Evolutionary conservation across 805 yeast genomes (phyloP).

Genomic region (Candida ulmi): DNA sequence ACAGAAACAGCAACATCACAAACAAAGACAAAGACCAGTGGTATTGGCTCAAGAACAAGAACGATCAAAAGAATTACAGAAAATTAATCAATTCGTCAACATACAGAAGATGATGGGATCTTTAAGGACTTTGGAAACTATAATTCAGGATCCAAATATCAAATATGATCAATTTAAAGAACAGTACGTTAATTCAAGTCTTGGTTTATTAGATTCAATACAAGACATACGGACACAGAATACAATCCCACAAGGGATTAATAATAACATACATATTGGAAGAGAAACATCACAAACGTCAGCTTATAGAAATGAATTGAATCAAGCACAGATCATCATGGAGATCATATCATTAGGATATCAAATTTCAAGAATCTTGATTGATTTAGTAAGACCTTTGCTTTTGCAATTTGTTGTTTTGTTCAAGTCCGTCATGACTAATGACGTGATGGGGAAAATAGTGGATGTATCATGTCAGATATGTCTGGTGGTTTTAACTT

Average conservation of each 20-base stretch:
- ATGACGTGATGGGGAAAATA: not conserved
- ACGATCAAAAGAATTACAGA: not conserved
- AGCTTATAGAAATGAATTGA: not conserved
- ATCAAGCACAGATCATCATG: not conserved
- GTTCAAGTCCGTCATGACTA: not conserved
- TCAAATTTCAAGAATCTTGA: not conserved
- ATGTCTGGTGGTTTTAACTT: not conserved
- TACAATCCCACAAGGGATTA: no score
- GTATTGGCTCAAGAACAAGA: not conserved
- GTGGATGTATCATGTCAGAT: not conserved
- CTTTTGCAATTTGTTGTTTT: not conserved
- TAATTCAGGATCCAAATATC: not conserved
- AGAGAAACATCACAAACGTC: not conserved
- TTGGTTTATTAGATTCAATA: not conserved
- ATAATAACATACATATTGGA: not conserved
- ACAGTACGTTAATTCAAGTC: slow-evolving; percentile 1
- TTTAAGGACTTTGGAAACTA: not conserved
- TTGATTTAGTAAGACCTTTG: not conserved
- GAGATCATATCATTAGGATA: not conserved
- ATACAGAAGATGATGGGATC: slow-evolving; percentile 1
- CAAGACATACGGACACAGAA: no score
- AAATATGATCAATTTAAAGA: slow-evolving; percentile 1
- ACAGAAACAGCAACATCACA: not conserved
- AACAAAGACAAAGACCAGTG: not conserved
- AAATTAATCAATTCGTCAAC: not conserved